Evolutionary conservation across 352 stramenopile species (phyloP).

Genomic region (Globisporangium cylindrosporum): DNA sequence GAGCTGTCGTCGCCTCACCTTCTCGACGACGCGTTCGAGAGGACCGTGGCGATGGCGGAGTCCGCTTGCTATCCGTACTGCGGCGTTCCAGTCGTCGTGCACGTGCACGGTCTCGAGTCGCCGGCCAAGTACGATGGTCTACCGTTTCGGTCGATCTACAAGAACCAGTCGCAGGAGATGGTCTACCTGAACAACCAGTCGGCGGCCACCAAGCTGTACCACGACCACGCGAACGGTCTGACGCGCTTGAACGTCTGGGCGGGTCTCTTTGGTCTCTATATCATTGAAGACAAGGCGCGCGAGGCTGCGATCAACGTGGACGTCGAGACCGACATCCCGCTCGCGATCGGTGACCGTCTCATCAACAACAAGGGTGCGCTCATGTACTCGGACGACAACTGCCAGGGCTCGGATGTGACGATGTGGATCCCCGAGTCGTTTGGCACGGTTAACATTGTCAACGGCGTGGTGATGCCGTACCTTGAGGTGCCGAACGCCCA

Average conservation of each 20-base stretch:
- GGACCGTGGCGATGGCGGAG: too few relatives aligned
- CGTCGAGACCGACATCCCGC: constrained; percentile 54
- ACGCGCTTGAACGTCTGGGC: constrained; percentile 67
- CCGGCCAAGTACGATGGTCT: constrained; percentile 61
- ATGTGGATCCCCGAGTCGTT: constrained; percentile 65
- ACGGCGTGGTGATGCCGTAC: constrained; percentile 72
- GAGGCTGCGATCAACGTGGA: constrained; percentile 54
- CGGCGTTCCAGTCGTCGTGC: constrained; percentile 51
- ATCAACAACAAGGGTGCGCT: constrained; percentile 50
- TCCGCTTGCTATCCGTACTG: constrained; percentile 69
- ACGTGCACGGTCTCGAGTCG: constrained; percentile 68
- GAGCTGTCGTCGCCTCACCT: constrained; percentile 43
- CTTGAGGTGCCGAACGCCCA: constrained; percentile 54
- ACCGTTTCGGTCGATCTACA: constrained; percentile 55
- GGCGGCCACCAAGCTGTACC: constrained; percentile 64
- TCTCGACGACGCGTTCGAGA: too few relatives aligned
- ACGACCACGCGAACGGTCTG: constrained; percentile 68
- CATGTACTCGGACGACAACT: constrained; percentile 72
- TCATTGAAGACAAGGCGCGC: constrained; percentile 46
- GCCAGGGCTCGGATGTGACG: constrained; percentile 31
- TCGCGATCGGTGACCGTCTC: constrained; percentile 49
- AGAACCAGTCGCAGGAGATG: constrained; percentile 55
- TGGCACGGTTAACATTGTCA: constrained; percentile 58
- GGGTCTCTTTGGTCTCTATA: constrained; percentile 56
- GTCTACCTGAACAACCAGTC: constrained; percentile 72